Evolutionary conservation across 345 rosid genomes (phyloP).

Genomic region (Ailanthus altissimus): DNA sequence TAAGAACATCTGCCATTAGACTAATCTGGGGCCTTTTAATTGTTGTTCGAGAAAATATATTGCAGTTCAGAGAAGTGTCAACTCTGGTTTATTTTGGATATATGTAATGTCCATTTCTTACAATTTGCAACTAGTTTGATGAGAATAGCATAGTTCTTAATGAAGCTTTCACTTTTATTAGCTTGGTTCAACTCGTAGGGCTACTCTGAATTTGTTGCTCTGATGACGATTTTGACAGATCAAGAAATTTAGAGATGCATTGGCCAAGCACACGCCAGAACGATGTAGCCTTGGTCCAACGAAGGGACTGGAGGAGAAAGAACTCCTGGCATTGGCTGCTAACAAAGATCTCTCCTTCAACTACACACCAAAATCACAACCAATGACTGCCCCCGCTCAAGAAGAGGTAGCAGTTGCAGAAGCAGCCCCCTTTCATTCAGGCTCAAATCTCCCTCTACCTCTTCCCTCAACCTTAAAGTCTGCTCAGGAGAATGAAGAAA

Average conservation of each 20-base stretch:
- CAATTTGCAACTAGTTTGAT: not conserved
- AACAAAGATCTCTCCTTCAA: constrained; percentile 81
- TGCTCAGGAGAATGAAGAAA: constrained; percentile 35
- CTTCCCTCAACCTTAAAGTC: constrained; percentile 12
- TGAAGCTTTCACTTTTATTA: not conserved
- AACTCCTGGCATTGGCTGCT: constrained; percentile 80
- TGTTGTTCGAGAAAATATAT: not conserved
- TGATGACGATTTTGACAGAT: constrained; percentile 44
- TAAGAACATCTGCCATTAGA: no score
- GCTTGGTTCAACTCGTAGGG: not conserved
- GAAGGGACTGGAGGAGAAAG: constrained; percentile 90
- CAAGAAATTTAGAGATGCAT: constrained; percentile 86
- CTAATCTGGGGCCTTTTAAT: not conserved
- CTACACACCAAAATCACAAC: constrained; percentile 52
- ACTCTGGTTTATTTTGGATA: not conserved
- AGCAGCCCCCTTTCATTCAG: constrained; percentile 25
- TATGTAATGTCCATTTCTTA: not conserved
- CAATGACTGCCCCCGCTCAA: constrained; percentile 29
- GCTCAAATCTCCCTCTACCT: constrained; percentile 24
- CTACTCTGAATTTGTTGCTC: not conserved
- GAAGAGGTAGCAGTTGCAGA: constrained; percentile 29
- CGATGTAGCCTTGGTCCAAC: constrained; percentile 78
- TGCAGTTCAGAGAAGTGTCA: not conserved
- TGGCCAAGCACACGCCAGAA: constrained; percentile 79
- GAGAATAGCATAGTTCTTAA: not conserved